A percentile compares a stretch with the other conserved stretches of the same genome.
Evolutionary conservation across 2,329 filamentous ascomycete genomes (phyloP).

Genomic region (Cordyceps cicadae): DNA sequence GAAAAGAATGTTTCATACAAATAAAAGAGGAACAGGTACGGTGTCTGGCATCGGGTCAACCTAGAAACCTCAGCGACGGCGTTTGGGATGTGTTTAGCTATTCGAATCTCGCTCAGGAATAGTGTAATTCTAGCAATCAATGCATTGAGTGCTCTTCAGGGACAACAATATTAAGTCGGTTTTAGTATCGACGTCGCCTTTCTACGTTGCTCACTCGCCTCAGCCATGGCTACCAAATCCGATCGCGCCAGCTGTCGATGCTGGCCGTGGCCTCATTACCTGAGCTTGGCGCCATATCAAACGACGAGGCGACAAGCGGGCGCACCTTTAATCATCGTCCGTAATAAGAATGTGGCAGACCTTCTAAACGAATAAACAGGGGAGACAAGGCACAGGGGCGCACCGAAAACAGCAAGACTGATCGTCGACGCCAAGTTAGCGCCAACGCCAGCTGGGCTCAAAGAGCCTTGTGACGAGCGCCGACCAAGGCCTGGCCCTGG

Average conservation of each 20-base stretch:
- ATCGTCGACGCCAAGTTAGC: background rate
- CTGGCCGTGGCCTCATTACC: constrained; percentile 4
- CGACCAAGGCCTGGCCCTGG: background rate
- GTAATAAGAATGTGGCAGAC: too few species aligned
- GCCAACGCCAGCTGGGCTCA: background rate
- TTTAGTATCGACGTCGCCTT: too few species aligned
- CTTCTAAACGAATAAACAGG: too few species aligned
- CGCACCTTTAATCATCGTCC: too few species aligned
- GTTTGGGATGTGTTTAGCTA: background rate
- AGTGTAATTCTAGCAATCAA: constrained; percentile 1
- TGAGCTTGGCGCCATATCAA: too few species aligned
- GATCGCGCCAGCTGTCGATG: background rate
- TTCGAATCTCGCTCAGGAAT: background rate
- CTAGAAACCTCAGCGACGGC: constrained; percentile 9
- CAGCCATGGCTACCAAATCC: background rate
- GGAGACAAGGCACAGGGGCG: background rate
- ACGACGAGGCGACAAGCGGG: too few species aligned
- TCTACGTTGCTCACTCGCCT: too few species aligned
- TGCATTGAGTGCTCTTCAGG: too few species aligned
- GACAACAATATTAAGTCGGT: too few species aligned
- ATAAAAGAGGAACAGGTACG: background rate
- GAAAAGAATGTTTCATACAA: background rate
- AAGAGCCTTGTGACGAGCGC: background rate
- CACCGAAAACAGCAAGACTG: background rate
- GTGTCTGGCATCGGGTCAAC: constrained; percentile 7